Evolutionary conservation across 1,139 yeast genomes (phyloP).

Genomic region (Candida sp.): DNA sequence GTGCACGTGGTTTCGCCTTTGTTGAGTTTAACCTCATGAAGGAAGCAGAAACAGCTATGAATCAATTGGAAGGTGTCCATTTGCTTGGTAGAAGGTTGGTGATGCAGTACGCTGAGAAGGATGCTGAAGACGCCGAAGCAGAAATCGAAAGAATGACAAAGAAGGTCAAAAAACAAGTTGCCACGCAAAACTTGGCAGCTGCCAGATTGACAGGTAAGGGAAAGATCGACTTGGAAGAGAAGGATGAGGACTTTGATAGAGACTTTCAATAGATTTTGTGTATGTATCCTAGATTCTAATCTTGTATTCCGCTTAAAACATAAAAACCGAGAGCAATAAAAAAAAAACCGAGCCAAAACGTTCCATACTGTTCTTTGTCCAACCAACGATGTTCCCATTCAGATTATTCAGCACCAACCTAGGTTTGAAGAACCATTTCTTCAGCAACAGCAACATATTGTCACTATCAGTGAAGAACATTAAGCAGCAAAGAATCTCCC

Average conservation of each 20-base stretch:
- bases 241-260: constrained; percentile 32
- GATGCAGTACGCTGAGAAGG: constrained; percentile 92
- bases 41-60: constrained; percentile 97
- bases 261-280: constrained; percentile 4
- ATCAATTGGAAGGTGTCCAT: constrained; percentile 94
- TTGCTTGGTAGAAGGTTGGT: constrained; percentile 94
- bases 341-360: neutral
- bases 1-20: constrained; percentile 98
- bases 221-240: constrained; percentile 71
- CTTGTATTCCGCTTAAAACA: no score
- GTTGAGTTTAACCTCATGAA: constrained; percentile 88
- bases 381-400: constrained; percentile 10
- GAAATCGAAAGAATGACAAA: constrained; percentile 91
- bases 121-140: constrained; percentile 82
- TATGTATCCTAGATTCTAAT: no score
- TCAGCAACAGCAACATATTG: constrained; percentile 10
- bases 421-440: constrained; percentile 10
- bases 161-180: constrained; percentile 82
- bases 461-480: constrained; percentile 6
- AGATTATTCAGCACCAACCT: constrained; percentile 4
- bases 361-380: constrained; percentile 1
- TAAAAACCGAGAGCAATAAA: neutral
- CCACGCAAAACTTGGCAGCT: constrained; percentile 74
- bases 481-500: constrained; percentile 1
- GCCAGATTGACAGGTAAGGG: constrained; percentile 78